Percentiles rank a stretch among this genome's conserved stretches.
Conservation (phyloP, 139 green algal species). For the Picochlorum sp. region DNA sequence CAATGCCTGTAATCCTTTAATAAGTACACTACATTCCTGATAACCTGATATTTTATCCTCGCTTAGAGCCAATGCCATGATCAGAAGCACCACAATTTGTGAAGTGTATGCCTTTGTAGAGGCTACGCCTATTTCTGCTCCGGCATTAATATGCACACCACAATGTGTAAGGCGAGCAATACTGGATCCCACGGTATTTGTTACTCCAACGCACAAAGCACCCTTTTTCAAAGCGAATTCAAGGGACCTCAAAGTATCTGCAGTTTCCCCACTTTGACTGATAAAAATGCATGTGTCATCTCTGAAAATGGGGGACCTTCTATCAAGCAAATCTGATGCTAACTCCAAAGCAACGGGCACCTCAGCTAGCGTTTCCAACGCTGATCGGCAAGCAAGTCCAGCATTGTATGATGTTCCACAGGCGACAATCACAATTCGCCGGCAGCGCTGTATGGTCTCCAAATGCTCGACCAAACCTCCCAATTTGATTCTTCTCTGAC, state of each 20-base stretch:
- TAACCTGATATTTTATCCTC: constrained; percentile 78
- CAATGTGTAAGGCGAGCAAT: constrained; percentile 85
- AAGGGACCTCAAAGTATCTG: constrained; percentile 84
- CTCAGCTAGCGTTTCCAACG: constrained; percentile 36
- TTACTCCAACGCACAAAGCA: constrained; percentile 91
- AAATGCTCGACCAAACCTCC: constrained; percentile 63
- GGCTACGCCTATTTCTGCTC: constrained; percentile 90
- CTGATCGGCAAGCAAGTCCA: constrained; percentile 54
- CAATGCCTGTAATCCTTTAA: constrained; percentile 65
- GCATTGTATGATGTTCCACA: constrained; percentile 90
- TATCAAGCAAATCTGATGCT: constrained; percentile 85
- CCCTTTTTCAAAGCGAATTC: constrained; percentile 70
- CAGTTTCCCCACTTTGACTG: constrained; percentile 88
- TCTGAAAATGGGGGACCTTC: constrained; percentile 72
- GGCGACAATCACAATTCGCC: constrained; percentile 85
- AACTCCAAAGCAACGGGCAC: constrained; percentile 88
- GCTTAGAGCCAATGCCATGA: constrained; percentile 84
- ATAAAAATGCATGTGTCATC: constrained; percentile 94
- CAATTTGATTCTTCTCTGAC: constrained; percentile 50
- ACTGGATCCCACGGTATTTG: constrained; percentile 90
- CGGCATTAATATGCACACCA: constrained; percentile 90
- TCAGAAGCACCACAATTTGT: constrained; percentile 82
- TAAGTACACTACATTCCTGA: constrained; percentile 61
- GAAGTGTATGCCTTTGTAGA: constrained; percentile 81
- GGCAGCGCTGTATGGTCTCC: constrained; percentile 49